Evolutionary conservation across 257 asterid genomes (phyloP), one percentile per base, ranked within the genome.

Genomic region (Voacanga thouarsii): DNA sequence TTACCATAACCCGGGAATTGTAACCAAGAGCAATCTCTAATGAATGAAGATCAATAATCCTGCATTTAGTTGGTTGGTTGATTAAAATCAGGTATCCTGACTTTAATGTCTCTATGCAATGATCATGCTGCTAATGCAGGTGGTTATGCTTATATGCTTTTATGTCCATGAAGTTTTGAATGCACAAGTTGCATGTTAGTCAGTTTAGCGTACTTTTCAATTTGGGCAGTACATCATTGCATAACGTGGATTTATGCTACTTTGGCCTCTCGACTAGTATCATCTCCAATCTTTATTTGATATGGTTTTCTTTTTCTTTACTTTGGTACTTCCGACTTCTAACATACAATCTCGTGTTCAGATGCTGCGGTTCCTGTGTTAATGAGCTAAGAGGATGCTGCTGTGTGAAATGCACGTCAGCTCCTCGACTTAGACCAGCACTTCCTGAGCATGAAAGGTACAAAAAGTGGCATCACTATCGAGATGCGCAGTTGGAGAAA

Each of bases 401-500:
- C 92, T 91, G 97, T 80, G 18, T 26, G 43, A 83, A 85, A 43
- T 94, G 99, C 86, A 86, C 90, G 3, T 80, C 86, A 6, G 95
- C 97, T 16, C 72, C 89, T 74, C 90, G 99, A 12, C 90, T 92
- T 47, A 89, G 97, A 87, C 97, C 99, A 0, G 84, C 90, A 76
- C 86, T 90, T 49, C 83, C 85, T 0, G 95, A 90, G 41, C 86
- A 91, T 74, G 91, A 92, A 75, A 90, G 97, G 83, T 94, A 92
- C 89, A 76, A 84, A 68, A 94, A 94, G 80, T 94, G 99, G 97
- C 96, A 94, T 75, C 86, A 45, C 7, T 94, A 94, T 84, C 86
- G 97, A 15, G 94, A 90, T 75, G 39, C 85, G 65, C 91, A 89
- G 85, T 80, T 85, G 77, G 89, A 85, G 75, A 77, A 70, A 74